Evolutionary conservation across 164 flowering plant genomes (phyloP).

Genomic region (Echeveria elegans): DNA sequence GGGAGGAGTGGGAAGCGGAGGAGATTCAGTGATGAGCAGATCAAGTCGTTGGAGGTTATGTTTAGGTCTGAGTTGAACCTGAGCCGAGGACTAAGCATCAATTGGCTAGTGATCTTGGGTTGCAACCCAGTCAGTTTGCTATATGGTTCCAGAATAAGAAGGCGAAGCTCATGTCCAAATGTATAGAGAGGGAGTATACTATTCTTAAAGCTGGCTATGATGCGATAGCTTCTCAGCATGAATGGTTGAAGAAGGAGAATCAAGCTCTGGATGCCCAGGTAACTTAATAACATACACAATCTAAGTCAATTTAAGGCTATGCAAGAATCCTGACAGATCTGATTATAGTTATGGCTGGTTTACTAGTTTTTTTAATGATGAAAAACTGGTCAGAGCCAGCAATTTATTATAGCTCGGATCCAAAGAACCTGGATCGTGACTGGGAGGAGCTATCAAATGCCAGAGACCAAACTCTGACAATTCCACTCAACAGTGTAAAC

Average conservation of each 20-base stretch:
- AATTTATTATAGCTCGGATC: no score
- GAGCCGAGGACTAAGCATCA: conserved; percentile 1
- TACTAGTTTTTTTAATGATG: neutral
- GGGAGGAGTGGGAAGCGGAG: neutral
- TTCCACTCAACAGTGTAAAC: no score
- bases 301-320: neutral
- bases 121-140: neutral
- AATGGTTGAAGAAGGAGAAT: neutral
- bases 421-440: no score
- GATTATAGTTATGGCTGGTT: no score
- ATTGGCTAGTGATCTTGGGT: no score
- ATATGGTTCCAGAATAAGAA: conserved; percentile 1
- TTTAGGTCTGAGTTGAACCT: neutral
- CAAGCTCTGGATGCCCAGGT: neutral
- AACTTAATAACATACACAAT: neutral
- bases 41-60: neutral
- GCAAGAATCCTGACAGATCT: neutral
- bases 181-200: neutral
- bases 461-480: no score
- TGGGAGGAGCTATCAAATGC: no score
- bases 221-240: neutral
- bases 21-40: neutral
- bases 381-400: neutral
- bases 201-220: neutral
- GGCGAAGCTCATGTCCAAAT: neutral